Conservation (phyloP, 306 rosid genomes). For the Pyrus communis region DNA sequence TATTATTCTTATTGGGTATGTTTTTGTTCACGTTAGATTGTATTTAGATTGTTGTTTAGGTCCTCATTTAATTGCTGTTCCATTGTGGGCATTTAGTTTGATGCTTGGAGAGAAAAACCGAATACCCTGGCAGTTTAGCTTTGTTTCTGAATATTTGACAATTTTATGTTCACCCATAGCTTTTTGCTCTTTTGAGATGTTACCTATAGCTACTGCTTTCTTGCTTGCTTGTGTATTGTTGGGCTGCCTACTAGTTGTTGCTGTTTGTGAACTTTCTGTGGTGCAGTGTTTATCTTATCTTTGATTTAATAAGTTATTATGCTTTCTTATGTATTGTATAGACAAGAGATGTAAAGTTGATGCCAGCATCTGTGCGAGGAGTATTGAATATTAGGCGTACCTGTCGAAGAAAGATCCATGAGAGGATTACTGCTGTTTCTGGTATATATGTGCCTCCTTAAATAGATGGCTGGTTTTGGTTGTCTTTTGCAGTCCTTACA, state of each 20-base stretch:
- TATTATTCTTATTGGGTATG: neutral
- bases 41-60: neutral
- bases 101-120: neutral
- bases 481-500: neutral
- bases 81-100: neutral
- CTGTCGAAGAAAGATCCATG: conserved; percentile 71
- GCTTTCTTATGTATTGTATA: conserved; percentile 20
- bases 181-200: neutral
- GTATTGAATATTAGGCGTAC: conserved; percentile 50
- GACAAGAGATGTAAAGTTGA: conserved; percentile 80
- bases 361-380: conserved; percentile 62
- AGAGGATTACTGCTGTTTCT: conserved; percentile 71
- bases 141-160: neutral
- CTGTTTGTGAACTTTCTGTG: neutral
- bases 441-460: conserved; percentile 43
- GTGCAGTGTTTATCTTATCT: neutral
- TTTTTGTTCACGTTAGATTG: neutral
- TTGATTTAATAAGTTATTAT: conserved; percentile 1
- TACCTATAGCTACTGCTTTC: neutral
- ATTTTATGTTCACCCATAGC: neutral
- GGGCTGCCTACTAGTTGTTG: neutral
- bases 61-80: neutral
- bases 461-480: conserved; percentile 2
- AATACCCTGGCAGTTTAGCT: neutral
- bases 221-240: neutral